Evolutionary conservation across 176 grass and related monocot genomes (phyloP).

Genomic region (Aegilops speltoides): DNA sequence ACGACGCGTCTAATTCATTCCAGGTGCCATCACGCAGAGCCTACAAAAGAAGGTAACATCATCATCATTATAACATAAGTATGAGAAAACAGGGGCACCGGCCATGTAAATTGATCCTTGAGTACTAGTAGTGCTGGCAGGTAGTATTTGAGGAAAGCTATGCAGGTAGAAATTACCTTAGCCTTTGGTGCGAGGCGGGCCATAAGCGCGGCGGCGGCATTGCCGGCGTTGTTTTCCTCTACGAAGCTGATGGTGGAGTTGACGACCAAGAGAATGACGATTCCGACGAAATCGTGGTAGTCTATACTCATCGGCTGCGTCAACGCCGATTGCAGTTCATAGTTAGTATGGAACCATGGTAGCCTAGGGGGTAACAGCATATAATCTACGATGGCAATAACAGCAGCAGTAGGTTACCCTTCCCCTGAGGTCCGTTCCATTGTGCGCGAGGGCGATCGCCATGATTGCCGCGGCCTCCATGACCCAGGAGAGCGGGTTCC

Average conservation of each 20-base stretch:
- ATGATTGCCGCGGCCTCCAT: constrained; percentile 74
- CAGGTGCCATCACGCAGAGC: constrained; percentile 59
- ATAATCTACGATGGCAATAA: too few species aligned
- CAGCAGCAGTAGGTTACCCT: not conserved
- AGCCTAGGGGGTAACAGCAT: too few species aligned
- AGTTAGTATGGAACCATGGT: not conserved
- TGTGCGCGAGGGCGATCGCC: constrained; percentile 70
- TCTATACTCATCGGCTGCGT: constrained; percentile 37
- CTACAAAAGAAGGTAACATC: constrained; percentile 23
- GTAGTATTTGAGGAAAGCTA: not conserved
- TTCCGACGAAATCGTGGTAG: constrained; percentile 65
- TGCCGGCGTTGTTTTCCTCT: constrained; percentile 75
- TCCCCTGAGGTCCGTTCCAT: constrained; percentile 22
- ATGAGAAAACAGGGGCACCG: not conserved
- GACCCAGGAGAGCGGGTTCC: constrained; percentile 81
- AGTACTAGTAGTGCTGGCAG: not conserved
- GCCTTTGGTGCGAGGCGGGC: constrained; percentile 64
- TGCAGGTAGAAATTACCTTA: constrained; percentile 34
- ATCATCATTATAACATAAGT: not conserved
- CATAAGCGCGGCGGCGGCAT: constrained; percentile 73
- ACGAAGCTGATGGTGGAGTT: constrained; percentile 82
- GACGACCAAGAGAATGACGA: constrained; percentile 54
- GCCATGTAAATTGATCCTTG: not conserved
- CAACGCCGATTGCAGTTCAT: not conserved
- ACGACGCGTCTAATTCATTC: constrained; percentile 53